Evolutionary conservation across 805 yeast species (phyloP).

Genomic region (Spathaspora gorwiae): DNA sequence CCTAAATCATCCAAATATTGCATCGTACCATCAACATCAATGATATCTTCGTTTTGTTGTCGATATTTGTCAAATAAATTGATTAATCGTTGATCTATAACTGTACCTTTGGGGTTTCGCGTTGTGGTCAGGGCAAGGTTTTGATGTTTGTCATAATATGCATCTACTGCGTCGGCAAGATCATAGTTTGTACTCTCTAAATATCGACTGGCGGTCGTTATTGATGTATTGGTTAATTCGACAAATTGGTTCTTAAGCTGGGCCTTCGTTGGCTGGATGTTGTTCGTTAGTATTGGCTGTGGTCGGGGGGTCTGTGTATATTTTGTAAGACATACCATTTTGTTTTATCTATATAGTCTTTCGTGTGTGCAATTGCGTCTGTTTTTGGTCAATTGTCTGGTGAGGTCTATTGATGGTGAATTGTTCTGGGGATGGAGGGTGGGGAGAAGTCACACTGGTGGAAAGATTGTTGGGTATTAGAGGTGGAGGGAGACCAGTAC

Average conservation of each 20-base stretch:
- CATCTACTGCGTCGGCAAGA: constrained; percentile 27
- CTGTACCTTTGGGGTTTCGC: background rate
- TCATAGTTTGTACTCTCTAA: constrained; percentile 29
- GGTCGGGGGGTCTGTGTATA: background rate
- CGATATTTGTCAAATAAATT: constrained; percentile 30
- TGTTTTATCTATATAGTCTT: too few relatives aligned
- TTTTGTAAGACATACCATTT: too few relatives aligned
- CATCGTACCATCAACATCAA: constrained; percentile 79
- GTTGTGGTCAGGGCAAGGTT: background rate
- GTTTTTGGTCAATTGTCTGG: too few relatives aligned
- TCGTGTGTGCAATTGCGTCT: too few relatives aligned
- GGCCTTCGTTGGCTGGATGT: constrained; percentile 1
- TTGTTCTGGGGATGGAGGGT: too few relatives aligned
- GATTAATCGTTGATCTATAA: constrained; percentile 16
- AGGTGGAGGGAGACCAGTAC: too few relatives aligned
- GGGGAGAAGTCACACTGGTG: too few relatives aligned
- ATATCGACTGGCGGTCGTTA: constrained; percentile 30
- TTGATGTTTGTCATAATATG: constrained; percentile 15
- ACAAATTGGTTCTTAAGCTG: constrained; percentile 29
- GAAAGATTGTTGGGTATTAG: too few relatives aligned
- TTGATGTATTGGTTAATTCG: constrained; percentile 36
- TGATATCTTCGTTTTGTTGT: constrained; percentile 29
- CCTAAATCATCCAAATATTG: constrained; percentile 61
- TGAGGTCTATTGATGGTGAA: too few relatives aligned
- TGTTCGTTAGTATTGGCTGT: constrained; percentile 1